phyloP scores from a whole-genome alignment of 176 grass and related monocot genomes.

The Calamus simplicifolius region DNA sequence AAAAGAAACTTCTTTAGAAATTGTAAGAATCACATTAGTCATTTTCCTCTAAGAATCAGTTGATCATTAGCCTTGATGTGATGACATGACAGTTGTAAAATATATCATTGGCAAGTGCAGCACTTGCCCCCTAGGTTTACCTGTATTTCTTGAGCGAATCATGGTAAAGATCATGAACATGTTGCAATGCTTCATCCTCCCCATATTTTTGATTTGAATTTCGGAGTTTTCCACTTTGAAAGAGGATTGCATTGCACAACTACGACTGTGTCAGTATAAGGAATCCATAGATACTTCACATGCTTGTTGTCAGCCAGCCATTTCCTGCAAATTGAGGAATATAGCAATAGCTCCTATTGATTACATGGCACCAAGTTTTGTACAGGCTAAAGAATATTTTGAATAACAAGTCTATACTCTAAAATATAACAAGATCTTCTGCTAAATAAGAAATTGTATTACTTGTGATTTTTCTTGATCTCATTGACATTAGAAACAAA shows the following conservation, averaged over 20 bases:
- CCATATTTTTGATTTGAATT: slow-evolving; percentile 63
- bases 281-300: slow-evolving; percentile 83
- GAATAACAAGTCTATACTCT: too few relatives aligned
- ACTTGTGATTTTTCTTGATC: slow-evolving; percentile 93
- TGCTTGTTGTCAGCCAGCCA: slow-evolving; percentile 85
- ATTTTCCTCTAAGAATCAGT: too few relatives aligned
- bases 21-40: too few relatives aligned
- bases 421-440: neutral
- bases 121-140: slow-evolving; percentile 10
- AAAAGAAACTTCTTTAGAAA: too few relatives aligned
- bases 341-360: neutral
- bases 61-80: too few relatives aligned
- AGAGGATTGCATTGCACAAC: slow-evolving; percentile 80
- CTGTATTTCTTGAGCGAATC: slow-evolving; percentile 66
- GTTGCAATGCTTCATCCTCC: slow-evolving; percentile 71
- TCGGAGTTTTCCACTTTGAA: slow-evolving; percentile 66
- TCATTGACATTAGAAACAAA: slow-evolving; percentile 65
- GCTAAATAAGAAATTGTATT: slow-evolving; percentile 14
- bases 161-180: slow-evolving; percentile 64
- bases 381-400: too few relatives aligned
- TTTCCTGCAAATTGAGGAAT: slow-evolving; percentile 44
- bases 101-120: neutral
- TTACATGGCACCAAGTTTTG: too few relatives aligned
- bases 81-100: too few relatives aligned
- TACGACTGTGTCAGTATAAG: slow-evolving; percentile 64